These are phyloP conservation scores for Ophiorrhiza pumila DNA, from an alignment of 257 asterid species.

Conservation along the genomic window DNA sequence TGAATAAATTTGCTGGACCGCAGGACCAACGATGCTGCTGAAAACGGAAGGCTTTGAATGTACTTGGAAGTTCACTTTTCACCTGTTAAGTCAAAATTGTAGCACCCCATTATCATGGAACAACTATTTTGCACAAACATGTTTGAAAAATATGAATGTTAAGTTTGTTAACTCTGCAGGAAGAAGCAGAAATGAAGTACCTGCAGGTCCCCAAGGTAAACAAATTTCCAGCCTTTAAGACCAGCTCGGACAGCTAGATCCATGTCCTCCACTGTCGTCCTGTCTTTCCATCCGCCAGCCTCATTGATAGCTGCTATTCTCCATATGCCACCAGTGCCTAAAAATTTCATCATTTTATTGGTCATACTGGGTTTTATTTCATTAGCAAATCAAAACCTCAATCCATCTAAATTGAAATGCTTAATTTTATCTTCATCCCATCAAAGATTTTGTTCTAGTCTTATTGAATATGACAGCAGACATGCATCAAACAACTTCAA, in stretches of 20 bases:
- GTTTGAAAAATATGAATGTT: neutral
- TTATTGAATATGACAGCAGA: too few species aligned
- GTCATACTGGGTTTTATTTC: neutral
- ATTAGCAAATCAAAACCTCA: neutral
- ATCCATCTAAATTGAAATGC: neutral
- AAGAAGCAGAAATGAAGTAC: slow-evolving; percentile 25
- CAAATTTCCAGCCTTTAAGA: slow-evolving; percentile 90
- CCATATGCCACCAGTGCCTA: slow-evolving; percentile 97
- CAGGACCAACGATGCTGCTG: slow-evolving; percentile 99
- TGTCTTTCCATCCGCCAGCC: slow-evolving; percentile 98
- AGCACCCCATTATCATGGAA: neutral
- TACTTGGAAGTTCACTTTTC: slow-evolving; percentile 92
- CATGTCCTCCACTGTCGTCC: slow-evolving; percentile 97
- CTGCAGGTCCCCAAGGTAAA: slow-evolving; percentile 87
- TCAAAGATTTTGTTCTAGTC: too few species aligned
- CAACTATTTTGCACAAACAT: neutral
- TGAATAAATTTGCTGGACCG: slow-evolving; percentile 91
- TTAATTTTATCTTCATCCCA: too few species aligned
- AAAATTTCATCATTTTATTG: slow-evolving; percentile 9
- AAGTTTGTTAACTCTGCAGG: neutral
- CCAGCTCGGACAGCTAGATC: slow-evolving; percentile 96
- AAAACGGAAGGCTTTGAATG: slow-evolving; percentile 88
- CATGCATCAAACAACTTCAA: too few species aligned
- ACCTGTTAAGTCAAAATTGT: slow-evolving; percentile 33
- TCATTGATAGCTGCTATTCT: slow-evolving; percentile 83